phyloP scores from a whole-genome alignment of 2,329 filamentous ascomycete genomes.

The Phyllosticta ampelicida region DNA sequence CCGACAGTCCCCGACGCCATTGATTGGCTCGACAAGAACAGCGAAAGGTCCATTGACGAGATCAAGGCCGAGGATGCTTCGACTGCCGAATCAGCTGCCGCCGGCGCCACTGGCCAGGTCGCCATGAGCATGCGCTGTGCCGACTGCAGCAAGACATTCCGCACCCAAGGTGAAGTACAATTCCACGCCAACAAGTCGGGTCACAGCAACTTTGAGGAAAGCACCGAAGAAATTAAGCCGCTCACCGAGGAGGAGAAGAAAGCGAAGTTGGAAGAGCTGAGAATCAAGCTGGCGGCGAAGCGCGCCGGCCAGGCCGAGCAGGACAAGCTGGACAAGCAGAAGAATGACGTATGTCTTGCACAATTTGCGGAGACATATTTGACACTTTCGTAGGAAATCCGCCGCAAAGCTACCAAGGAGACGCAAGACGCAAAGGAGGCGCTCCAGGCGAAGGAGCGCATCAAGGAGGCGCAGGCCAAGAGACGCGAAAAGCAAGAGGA shows the following conservation, averaged over 20 bases:
- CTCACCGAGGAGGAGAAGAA: constrained; percentile 88
- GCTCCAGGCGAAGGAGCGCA: constrained; percentile 72
- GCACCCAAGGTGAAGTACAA: constrained; percentile 68
- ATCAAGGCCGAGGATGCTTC: constrained; percentile 45
- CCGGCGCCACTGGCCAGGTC: constrained; percentile 53
- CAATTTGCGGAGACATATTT: constrained; percentile 6
- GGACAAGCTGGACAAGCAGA: constrained; percentile 73
- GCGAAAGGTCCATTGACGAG: constrained; percentile 77
- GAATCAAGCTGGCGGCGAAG: constrained; percentile 62
- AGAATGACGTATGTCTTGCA: constrained; percentile 59
- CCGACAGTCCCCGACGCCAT: constrained; percentile 70
- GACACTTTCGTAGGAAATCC: constrained; percentile 42
- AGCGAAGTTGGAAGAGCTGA: constrained; percentile 63
- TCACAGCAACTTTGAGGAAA: constrained; percentile 64
- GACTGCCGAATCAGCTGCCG: constrained; percentile 43
- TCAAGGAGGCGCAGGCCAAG: constrained; percentile 84
- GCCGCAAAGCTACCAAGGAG: constrained; percentile 82
- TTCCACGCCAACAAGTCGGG: constrained; percentile 81
- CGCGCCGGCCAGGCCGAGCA: constrained; percentile 53
- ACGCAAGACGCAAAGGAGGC: constrained; percentile 84
- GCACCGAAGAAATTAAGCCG: constrained; percentile 81
- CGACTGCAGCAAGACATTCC: constrained; percentile 86
- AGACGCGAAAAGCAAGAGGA: constrained; percentile 81
- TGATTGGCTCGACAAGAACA: constrained; percentile 88
- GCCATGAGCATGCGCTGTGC: constrained; percentile 84